phyloP scores from a whole-genome alignment of 2,329 filamentous ascomycete species.

The Aureobasidium sp. region DNA sequence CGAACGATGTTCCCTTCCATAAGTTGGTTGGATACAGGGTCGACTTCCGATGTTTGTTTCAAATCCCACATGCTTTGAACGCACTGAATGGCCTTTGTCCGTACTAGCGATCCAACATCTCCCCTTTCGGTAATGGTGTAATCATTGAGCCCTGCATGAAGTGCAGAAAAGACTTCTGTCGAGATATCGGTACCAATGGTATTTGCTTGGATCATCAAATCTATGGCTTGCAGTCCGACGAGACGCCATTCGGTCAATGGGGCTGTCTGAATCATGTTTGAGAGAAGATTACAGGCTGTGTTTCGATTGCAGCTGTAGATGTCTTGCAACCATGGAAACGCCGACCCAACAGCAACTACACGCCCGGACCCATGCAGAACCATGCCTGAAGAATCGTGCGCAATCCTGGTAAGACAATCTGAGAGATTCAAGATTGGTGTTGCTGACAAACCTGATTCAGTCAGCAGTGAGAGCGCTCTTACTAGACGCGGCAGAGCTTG shows the following conservation, averaged over 20 bases:
- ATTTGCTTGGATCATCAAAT: conserved; percentile 20
- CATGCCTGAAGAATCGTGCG: conserved; percentile 34
- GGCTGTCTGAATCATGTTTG: conserved; percentile 18
- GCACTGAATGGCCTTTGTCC: conserved; percentile 68
- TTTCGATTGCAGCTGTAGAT: not conserved
- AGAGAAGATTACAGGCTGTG: not conserved
- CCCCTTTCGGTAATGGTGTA: conserved; percentile 86
- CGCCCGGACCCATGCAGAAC: conserved; percentile 36
- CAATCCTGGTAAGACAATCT: conserved; percentile 28
- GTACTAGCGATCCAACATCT: conserved; percentile 81
- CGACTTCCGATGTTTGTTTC: not conserved
- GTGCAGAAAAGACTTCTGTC: conserved; percentile 22
- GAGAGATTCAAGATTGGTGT: conserved; percentile 15
- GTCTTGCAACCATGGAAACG: conserved; percentile 20
- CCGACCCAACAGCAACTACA: conserved; percentile 38
- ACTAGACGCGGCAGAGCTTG: conserved; percentile 22
- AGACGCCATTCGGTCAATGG: conserved; percentile 40
- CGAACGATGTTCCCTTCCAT: conserved; percentile 43
- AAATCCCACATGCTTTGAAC: conserved; percentile 44
- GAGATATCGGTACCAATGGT: conserved; percentile 14
- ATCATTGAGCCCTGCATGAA: conserved; percentile 58
- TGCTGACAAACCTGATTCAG: conserved; percentile 16
- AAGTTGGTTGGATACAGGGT: not conserved
- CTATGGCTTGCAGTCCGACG: conserved; percentile 35
- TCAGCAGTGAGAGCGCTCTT: conserved; percentile 18